Percentiles rank a stretch among this genome's conserved stretches.
These are phyloP conservation scores for Ilex aquifolium DNA, from an alignment of 257 asterid genomes.

Conservation along the genomic window DNA sequence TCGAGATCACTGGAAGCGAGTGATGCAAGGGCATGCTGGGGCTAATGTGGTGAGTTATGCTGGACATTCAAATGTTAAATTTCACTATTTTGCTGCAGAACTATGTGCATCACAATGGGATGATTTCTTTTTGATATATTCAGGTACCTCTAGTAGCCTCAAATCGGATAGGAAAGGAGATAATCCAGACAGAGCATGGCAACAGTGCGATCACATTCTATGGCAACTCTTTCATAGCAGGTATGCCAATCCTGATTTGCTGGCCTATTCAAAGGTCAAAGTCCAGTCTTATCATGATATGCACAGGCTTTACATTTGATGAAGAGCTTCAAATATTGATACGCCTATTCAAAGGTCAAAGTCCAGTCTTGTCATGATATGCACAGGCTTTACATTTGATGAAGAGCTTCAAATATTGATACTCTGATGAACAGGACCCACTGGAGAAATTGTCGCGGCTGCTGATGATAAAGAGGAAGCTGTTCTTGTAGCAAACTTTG, in stretches of 20 bases:
- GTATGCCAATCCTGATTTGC: conserved; percentile 25
- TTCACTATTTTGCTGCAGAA: neutral
- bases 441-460: conserved; percentile 66
- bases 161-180: conserved; percentile 88
- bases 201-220: conserved; percentile 81
- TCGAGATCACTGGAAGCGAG: conserved; percentile 95
- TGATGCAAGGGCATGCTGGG: conserved; percentile 99
- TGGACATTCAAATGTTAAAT: neutral
- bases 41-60: conserved; percentile 68
- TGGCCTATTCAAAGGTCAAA: neutral
- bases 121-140: conserved; percentile 8
- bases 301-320: no score
- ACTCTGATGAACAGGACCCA: conserved; percentile 52
- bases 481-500: conserved; percentile 69
- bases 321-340: no score
- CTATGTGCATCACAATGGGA: neutral
- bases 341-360: neutral
- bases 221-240: conserved; percentile 93
- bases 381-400: no score
- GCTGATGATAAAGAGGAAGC: conserved; percentile 87
- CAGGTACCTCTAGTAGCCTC: conserved; percentile 96
- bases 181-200: conserved; percentile 80
- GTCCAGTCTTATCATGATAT: neutral
- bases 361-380: neutral
- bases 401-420: conserved; percentile 6